Evolutionary conservation across 805 yeast species (phyloP).

Genomic region (Saitoella complicata): DNA sequence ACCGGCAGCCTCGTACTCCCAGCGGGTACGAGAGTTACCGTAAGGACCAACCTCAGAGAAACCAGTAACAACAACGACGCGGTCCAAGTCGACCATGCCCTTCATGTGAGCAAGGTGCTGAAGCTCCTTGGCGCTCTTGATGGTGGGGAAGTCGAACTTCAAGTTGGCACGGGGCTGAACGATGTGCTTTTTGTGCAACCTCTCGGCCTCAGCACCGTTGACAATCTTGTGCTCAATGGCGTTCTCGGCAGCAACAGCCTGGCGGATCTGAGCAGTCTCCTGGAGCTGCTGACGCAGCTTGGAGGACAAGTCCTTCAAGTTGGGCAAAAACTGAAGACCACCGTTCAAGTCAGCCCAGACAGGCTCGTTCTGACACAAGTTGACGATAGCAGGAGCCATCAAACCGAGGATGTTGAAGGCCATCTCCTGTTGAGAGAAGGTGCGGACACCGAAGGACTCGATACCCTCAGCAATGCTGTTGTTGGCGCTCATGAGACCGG

Average conservation of each 20-base stretch:
- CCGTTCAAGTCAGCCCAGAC: slow-evolving; percentile 98
- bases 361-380: slow-evolving; percentile 82
- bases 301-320: slow-evolving; percentile 75
- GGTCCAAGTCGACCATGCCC: slow-evolving; percentile 83
- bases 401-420: slow-evolving; percentile 95
- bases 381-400: slow-evolving; percentile 69
- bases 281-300: slow-evolving; percentile 55
- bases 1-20: slow-evolving; percentile 98
- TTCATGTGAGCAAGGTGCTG: slow-evolving; percentile 39
- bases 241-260: slow-evolving; percentile 88
- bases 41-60: slow-evolving; percentile 98
- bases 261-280: slow-evolving; percentile 80
- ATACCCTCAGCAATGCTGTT: slow-evolving; percentile 96
- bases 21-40: slow-evolving; percentile 98
- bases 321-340: slow-evolving; percentile 86
- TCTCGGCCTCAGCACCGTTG: slow-evolving; percentile 76
- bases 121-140: slow-evolving; percentile 61
- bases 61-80: slow-evolving; percentile 90
- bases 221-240: slow-evolving; percentile 76
- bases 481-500: slow-evolving; percentile 96
- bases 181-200: slow-evolving; percentile 58
- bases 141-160: slow-evolving; percentile 81
- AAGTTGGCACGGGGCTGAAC: slow-evolving; percentile 91
- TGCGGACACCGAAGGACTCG: slow-evolving; percentile 88
- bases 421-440: slow-evolving; percentile 98